These are phyloP conservation scores for Tulasnella sp. DNA, from an alignment of 768 basidiomycete species.

Conservation along the genomic window DNA sequence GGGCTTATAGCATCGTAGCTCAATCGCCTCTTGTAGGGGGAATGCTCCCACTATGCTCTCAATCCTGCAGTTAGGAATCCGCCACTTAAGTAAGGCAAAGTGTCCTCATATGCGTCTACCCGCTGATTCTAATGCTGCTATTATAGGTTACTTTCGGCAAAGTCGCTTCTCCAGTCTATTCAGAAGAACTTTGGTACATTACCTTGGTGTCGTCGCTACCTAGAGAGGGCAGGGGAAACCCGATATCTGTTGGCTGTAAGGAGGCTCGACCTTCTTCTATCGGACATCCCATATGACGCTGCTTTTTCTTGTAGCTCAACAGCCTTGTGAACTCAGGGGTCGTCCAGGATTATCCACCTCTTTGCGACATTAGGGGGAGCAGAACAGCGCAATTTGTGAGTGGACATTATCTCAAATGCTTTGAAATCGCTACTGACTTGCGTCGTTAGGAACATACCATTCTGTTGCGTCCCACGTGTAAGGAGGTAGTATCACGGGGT, in stretches of 20 bases:
- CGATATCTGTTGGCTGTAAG: constrained; percentile 82
- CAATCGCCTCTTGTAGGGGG: constrained; percentile 43
- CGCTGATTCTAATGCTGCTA: not conserved
- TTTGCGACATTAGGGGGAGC: constrained; percentile 68
- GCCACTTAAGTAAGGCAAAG: not conserved
- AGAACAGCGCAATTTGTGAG: constrained; percentile 92
- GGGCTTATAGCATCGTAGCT: not conserved
- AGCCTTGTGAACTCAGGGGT: constrained; percentile 79
- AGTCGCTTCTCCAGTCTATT: constrained; percentile 74
- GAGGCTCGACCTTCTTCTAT: constrained; percentile 10
- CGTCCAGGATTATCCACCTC: constrained; percentile 84
- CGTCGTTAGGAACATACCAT: constrained; percentile 77
- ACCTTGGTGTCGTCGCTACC: constrained; percentile 90
- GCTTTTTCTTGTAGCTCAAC: constrained; percentile 47
- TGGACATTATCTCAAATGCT: not conserved
- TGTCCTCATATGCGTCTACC: constrained; percentile 11
- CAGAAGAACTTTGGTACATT: constrained; percentile 88
- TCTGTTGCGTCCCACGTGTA: constrained; percentile 56
- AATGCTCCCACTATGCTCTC: constrained; percentile 86
- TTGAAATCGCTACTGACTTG: not conserved
- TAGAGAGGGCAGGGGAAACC: constrained; percentile 85
- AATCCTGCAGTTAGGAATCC: constrained; percentile 40
- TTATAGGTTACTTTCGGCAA: constrained; percentile 68
- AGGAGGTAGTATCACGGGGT: constrained; percentile 14
- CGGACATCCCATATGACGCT: not conserved